phyloP scores from a whole-genome alignment of 306 rosid genomes.

The Vigna nakashimae region DNA sequence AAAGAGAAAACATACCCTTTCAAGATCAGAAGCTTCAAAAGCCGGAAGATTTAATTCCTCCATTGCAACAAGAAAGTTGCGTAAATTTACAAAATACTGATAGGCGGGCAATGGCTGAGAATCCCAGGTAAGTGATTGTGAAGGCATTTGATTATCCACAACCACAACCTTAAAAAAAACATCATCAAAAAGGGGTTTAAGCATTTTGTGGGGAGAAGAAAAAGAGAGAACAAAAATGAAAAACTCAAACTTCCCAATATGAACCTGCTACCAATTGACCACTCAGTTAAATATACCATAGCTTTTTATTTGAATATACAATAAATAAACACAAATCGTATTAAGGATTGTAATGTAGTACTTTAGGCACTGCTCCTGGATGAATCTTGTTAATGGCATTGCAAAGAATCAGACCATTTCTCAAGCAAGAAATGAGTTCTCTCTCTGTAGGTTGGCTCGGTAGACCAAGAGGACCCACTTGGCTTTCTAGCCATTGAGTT shows the following conservation, averaged over 20 bases:
- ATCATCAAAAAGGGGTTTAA: slow-evolving; percentile 13
- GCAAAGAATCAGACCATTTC: slow-evolving; percentile 85
- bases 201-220: neutral
- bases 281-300: neutral
- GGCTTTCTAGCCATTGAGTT: slow-evolving; percentile 81
- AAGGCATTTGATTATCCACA: slow-evolving; percentile 72
- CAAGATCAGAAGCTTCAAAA: slow-evolving; percentile 94
- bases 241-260: slow-evolving; percentile 24
- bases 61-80: slow-evolving; percentile 81
- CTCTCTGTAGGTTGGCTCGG: slow-evolving; percentile 79
- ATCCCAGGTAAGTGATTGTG: slow-evolving; percentile 65
- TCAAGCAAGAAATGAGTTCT: slow-evolving; percentile 87
- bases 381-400: slow-evolving; percentile 91
- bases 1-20: slow-evolving; percentile 60
- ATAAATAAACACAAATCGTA: slow-evolving; percentile 1
- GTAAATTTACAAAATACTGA: slow-evolving; percentile 93
- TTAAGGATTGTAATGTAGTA: slow-evolving; percentile 46
- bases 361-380: slow-evolving; percentile 90
- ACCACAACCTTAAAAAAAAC: slow-evolving; percentile 77
- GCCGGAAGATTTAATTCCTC: slow-evolving; percentile 81
- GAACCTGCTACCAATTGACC: neutral
- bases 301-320: neutral
- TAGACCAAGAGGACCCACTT: slow-evolving; percentile 77
- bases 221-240: neutral
- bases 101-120: slow-evolving; percentile 88